These are phyloP conservation scores for Alternaria dauci DNA, from an alignment of 2,329 filamentous ascomycete species.

Conservation along the genomic window DNA sequence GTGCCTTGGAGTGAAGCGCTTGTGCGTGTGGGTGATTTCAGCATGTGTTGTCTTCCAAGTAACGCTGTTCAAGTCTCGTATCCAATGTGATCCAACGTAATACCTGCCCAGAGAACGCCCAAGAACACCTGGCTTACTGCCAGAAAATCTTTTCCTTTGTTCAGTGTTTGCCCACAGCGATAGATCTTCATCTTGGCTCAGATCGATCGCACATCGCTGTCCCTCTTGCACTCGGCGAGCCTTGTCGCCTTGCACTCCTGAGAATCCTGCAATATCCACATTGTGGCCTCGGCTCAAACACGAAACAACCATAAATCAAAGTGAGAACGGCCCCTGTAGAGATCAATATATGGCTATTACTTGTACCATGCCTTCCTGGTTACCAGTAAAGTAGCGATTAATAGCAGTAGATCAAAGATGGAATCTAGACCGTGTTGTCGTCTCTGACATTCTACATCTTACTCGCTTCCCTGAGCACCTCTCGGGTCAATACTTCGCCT, in stretches of 20 bases:
- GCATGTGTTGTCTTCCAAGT: background rate
- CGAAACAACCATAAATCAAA: background rate
- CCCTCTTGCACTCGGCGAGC: background rate
- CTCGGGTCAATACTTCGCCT: slow-evolving; percentile 62
- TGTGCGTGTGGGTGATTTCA: background rate
- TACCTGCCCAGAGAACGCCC: background rate
- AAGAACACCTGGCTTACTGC: background rate
- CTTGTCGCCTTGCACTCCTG: background rate
- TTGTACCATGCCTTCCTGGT: background rate
- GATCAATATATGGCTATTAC: background rate
- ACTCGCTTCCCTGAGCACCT: slow-evolving; percentile 60
- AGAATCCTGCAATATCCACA: background rate
- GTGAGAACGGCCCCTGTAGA: background rate
- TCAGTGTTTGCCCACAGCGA: background rate
- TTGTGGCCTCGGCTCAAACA: background rate
- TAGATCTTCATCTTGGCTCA: background rate
- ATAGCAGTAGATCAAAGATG: background rate
- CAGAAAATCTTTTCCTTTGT: background rate
- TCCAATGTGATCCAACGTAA: background rate
- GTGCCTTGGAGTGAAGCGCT: background rate
- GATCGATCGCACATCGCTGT: background rate
- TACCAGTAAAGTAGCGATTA: background rate
- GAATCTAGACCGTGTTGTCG: background rate
- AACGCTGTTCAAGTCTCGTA: slow-evolving; percentile 1
- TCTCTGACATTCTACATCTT: slow-evolving; percentile 48